These are phyloP conservation scores for Rhodotorula graminis DNA, from an alignment of 768 basidiomycete species.

Conservation along the genomic window DNA sequence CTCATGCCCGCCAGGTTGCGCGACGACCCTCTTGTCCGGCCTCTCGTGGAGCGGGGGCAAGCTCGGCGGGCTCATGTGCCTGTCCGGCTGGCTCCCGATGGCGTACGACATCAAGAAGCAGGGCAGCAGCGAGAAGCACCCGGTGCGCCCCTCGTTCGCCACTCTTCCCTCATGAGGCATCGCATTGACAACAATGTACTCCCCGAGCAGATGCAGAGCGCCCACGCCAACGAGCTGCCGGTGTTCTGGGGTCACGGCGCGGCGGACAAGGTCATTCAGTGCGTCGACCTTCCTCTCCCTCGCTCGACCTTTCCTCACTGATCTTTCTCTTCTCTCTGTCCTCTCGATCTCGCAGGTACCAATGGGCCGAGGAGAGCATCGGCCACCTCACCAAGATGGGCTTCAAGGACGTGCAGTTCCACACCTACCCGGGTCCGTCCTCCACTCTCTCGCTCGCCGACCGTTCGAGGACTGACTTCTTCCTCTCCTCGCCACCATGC, in stretches of 20 bases:
- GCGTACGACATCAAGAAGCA: neutral
- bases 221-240: neutral
- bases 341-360: neutral
- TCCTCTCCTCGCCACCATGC: neutral
- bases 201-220: neutral
- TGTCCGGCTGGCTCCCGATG: conserved; percentile 1
- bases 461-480: neutral
- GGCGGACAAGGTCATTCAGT: neutral
- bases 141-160: neutral
- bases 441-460: neutral
- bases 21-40: neutral
- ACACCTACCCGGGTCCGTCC: neutral
- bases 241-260: neutral
- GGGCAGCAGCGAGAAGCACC: neutral
- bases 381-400: conserved; percentile 1
- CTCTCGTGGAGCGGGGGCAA: neutral
- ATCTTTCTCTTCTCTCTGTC: neutral
- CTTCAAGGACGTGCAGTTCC: neutral
- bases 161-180: no score
- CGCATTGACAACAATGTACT: no score
- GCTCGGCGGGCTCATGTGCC: conserved; percentile 1
- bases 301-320: neutral
- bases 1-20: neutral
- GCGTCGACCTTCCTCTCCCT: neutral
- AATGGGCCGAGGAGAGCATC: neutral